Evolutionary conservation across 2,329 filamentous ascomycete genomes (phyloP).

Genomic region (Scortechinia acanthostroma): DNA sequence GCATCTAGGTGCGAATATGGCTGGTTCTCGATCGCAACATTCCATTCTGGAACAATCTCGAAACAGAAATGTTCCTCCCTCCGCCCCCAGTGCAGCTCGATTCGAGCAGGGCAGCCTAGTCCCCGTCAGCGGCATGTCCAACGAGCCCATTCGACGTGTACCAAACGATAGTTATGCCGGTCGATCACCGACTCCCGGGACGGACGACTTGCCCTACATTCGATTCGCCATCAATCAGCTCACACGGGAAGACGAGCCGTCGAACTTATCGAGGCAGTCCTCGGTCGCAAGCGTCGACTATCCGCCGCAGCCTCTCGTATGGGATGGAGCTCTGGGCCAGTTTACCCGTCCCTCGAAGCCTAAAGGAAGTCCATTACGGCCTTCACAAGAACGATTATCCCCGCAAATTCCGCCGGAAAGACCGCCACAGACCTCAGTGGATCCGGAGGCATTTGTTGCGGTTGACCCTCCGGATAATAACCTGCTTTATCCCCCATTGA

Average conservation of each 20-base stretch:
- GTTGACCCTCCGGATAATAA: background rate
- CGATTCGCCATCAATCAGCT: constrained; percentile 61
- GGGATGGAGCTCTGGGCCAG: constrained; percentile 27
- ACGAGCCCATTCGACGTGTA: background rate
- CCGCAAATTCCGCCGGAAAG: background rate
- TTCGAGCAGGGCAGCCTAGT: background rate
- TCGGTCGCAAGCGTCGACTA: constrained; percentile 14
- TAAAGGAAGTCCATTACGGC: no score
- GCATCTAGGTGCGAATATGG: background rate
- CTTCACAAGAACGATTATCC: no score
- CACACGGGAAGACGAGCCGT: constrained; percentile 51
- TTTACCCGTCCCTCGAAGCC: constrained; percentile 17
- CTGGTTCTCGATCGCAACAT: background rate
- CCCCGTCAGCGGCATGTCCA: background rate
- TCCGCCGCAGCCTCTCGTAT: constrained; percentile 35
- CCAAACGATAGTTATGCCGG: background rate
- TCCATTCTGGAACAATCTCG: background rate
- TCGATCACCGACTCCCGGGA: constrained; percentile 38
- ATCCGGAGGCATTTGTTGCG: background rate
- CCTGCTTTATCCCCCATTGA: constrained; percentile 26
- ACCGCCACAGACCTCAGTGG: background rate
- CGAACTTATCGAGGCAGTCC: no score
- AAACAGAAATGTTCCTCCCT: no score
- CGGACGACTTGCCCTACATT: constrained; percentile 56
- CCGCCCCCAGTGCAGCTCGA: background rate